Conservation (phyloP, 495 filamentous ascomycete species). For the Aspergillus taichungensis region DNA sequence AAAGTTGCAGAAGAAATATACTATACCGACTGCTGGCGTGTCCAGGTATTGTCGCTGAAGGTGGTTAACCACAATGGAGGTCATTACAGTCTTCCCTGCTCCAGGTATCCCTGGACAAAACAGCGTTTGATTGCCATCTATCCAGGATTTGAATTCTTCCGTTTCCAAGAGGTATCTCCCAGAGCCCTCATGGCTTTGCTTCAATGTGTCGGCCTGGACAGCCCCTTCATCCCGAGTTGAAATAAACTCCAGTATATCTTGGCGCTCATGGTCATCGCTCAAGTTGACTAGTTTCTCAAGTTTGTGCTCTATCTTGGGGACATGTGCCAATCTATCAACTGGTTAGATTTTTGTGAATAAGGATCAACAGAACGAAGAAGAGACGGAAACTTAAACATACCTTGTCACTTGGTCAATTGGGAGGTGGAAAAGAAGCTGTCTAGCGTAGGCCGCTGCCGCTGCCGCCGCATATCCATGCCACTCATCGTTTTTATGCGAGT, state of each 20-base stretch:
- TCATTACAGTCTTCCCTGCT: conserved; percentile 29
- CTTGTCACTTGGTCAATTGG: background rate
- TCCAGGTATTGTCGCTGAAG: conserved; percentile 4
- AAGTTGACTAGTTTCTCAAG: too few relatives aligned
- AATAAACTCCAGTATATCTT: conserved; percentile 7
- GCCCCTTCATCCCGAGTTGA: conserved; percentile 2
- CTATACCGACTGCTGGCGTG: conserved; percentile 13
- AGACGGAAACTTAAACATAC: too few relatives aligned
- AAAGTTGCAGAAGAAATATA: conserved; percentile 36
- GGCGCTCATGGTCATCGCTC: conserved; percentile 4
- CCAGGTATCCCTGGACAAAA: conserved; percentile 35
- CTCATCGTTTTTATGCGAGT: conserved; percentile 30
- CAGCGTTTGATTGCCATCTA: conserved; percentile 19
- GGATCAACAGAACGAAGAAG: too few relatives aligned
- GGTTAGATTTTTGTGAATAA: too few relatives aligned
- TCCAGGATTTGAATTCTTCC: conserved; percentile 26
- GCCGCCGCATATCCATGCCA: conserved; percentile 28
- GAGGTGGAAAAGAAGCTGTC: conserved; percentile 16
- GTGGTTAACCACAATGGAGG: conserved; percentile 21
- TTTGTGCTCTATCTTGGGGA: too few relatives aligned
- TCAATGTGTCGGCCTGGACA: conserved; percentile 6
- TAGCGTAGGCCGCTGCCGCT: conserved; percentile 28
- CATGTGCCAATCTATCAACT: too few relatives aligned
- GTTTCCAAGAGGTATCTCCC: conserved; percentile 36
- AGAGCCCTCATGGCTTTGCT: conserved; percentile 22